Evolutionary conservation across 2,329 filamentous ascomycete genomes (phyloP).

Genomic region (Fusarium decemcellulare): DNA sequence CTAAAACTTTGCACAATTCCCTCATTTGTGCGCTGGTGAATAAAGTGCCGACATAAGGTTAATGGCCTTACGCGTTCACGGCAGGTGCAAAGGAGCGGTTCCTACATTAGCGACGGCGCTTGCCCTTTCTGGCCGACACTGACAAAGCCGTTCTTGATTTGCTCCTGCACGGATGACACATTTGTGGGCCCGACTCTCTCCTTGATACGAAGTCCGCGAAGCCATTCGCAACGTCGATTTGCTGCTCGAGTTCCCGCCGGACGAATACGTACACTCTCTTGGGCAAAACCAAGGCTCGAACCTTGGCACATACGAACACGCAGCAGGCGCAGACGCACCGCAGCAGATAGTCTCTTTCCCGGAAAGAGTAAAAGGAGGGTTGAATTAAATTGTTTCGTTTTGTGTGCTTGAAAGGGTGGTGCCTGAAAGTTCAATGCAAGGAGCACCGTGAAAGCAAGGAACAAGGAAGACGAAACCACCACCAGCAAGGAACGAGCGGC

Average conservation of each 20-base stretch:
- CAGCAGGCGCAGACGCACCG: background rate
- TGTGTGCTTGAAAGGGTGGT: background rate
- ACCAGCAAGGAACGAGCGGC: conserved; percentile 15
- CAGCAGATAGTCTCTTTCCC: background rate
- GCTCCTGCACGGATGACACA: conserved; percentile 27
- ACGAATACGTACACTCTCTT: background rate
- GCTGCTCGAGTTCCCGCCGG: conserved; percentile 12
- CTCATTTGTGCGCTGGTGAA: conserved; percentile 26
- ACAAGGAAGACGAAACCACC: conserved; percentile 13
- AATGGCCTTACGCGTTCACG: conserved; percentile 22
- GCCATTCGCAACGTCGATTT: conserved; percentile 32
- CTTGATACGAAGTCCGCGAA: conserved; percentile 40
- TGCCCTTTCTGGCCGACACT: conserved; percentile 29
- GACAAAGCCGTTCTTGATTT: conserved; percentile 15
- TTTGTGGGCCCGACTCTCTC: conserved; percentile 33
- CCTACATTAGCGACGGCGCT: conserved; percentile 39
- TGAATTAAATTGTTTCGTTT: background rate
- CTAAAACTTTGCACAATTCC: conserved; percentile 19
- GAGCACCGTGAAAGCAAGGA: conserved; percentile 11
- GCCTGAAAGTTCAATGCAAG: conserved; percentile 12
- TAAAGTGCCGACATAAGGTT: conserved; percentile 27
- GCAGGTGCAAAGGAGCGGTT: conserved; percentile 24
- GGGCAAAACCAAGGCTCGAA: too few species aligned
- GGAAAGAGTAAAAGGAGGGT: background rate
- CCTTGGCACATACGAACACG: too few species aligned